Conservation (phyloP, 495 filamentous ascomycete species). For the Talaromyces thailandensis region DNA sequence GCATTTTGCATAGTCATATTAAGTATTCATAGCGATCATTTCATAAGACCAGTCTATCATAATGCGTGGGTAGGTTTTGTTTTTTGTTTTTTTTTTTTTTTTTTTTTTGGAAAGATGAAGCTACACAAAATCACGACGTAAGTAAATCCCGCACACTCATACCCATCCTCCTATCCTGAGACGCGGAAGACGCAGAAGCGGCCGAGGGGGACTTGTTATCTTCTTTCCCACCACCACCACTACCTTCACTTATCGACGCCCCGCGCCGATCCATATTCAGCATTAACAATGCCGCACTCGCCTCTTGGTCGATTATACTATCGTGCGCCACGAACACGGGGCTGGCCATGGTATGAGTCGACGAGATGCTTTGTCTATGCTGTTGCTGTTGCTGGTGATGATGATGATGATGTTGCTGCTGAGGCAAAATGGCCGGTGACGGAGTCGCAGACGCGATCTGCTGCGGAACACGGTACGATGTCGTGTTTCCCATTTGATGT, state of each 20-base stretch:
- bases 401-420: slow-evolving; percentile 4
- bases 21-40: background rate
- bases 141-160: slow-evolving; percentile 80
- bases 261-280: slow-evolving; percentile 59
- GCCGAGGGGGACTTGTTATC: background rate
- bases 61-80: too few species aligned
- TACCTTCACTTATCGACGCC: slow-evolving; percentile 15
- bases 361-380: slow-evolving; percentile 11
- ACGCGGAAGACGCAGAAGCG: slow-evolving; percentile 12
- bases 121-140: slow-evolving; percentile 32
- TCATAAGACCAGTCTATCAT: background rate
- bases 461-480: slow-evolving; percentile 13
- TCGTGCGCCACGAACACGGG: background rate
- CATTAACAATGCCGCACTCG: slow-evolving; percentile 72
- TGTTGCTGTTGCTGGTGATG: background rate
- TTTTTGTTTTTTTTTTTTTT: too few species aligned
- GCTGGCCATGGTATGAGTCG: background rate
- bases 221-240: slow-evolving; percentile 3
- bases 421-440: slow-evolving; percentile 25
- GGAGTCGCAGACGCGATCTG: slow-evolving; percentile 17
- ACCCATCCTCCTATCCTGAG: slow-evolving; percentile 26
- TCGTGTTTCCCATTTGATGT: background rate
- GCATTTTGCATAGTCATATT: background rate
- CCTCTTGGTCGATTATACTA: slow-evolving; percentile 58
- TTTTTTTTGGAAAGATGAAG: too few species aligned